These are phyloP conservation scores for Anthracocystis panici-leucophaei DNA, from an alignment of 1,284 basidiomycete genomes.

Conservation along the genomic window DNA sequence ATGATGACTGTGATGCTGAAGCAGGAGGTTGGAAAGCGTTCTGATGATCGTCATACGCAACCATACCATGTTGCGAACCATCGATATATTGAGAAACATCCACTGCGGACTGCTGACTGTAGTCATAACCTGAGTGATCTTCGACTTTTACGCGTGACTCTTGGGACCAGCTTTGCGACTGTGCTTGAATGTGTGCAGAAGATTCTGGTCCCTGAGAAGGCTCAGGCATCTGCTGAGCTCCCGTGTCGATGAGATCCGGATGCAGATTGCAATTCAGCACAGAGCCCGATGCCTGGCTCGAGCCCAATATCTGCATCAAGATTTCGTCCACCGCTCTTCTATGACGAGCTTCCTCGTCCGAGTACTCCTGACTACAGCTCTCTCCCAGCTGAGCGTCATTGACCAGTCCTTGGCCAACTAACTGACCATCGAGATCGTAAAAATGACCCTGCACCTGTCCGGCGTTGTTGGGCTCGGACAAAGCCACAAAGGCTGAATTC, in stretches of 20 bases:
- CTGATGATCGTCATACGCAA: not conserved
- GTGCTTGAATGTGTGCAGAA: not conserved
- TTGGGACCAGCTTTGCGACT: slow-evolving; percentile 2
- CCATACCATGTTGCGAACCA: not conserved
- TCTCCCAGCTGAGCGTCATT: not conserved
- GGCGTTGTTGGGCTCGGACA: slow-evolving; percentile 18
- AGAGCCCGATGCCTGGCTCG: not conserved
- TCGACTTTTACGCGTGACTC: not conserved
- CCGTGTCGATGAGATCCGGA: not conserved
- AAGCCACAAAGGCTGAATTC: slow-evolving; percentile 24
- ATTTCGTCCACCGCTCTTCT: slow-evolving; percentile 21
- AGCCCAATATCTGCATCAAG: slow-evolving; percentile 16
- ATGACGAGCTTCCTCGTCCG: slow-evolving; percentile 25
- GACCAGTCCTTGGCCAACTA: slow-evolving; percentile 16
- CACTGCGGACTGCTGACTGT: too few relatives aligned
- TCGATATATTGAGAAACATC: too few relatives aligned
- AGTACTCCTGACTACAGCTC: not conserved
- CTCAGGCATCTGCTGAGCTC: not conserved
- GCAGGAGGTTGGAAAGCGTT: not conserved
- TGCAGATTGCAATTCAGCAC: not conserved
- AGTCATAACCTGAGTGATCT: too few relatives aligned
- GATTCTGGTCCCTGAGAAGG: not conserved
- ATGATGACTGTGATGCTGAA: not conserved
- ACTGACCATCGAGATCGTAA: slow-evolving; percentile 22
- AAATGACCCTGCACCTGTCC: slow-evolving; percentile 23